These are phyloP conservation scores for Rhodotorula graminis DNA, from an alignment of 768 basidiomycete species.

Conservation along the genomic window DNA sequence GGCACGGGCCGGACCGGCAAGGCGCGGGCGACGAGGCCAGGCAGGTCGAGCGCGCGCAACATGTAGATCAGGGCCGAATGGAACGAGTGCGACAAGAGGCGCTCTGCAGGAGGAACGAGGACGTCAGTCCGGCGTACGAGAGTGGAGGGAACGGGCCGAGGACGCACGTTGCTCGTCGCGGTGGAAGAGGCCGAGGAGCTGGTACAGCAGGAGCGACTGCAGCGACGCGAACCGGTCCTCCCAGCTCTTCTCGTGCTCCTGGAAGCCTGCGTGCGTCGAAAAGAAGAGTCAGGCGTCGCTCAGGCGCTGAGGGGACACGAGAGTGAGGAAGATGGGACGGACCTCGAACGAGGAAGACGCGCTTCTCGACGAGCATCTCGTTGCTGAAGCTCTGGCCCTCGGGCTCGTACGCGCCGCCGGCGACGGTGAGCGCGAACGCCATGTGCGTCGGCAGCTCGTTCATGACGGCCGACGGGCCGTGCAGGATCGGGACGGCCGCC, in stretches of 20 bases:
- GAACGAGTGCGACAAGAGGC: slow-evolving; percentile 32
- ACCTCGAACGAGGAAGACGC: slow-evolving; percentile 33
- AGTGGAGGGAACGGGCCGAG: too few species aligned
- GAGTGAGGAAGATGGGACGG: not conserved
- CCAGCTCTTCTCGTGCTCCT: slow-evolving; percentile 12
- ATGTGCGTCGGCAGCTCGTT: slow-evolving; percentile 19
- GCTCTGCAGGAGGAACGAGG: slow-evolving; percentile 11
- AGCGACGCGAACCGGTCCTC: slow-evolving; percentile 25
- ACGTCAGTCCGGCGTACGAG: not conserved
- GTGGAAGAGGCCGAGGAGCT: slow-evolving; percentile 38
- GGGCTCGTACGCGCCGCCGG: slow-evolving; percentile 23
- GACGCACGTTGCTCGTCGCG: slow-evolving; percentile 35
- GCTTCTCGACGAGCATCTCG: slow-evolving; percentile 39
- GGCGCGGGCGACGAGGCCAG: slow-evolving; percentile 3
- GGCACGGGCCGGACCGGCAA: not conserved
- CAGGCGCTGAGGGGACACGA: not conserved
- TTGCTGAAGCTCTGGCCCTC: slow-evolving; percentile 31
- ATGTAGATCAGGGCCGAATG: slow-evolving; percentile 34
- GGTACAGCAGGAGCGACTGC: slow-evolving; percentile 32
- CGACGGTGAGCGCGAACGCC: slow-evolving; percentile 30
- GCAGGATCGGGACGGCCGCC: slow-evolving; percentile 25
- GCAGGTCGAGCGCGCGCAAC: slow-evolving; percentile 25
- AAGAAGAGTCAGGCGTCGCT: not conserved
- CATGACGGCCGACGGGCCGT: slow-evolving; percentile 11
- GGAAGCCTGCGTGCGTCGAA: slow-evolving; percentile 4